Conservation (phyloP, 140 eudicot species). For the Bidens hawaiensis region DNA sequence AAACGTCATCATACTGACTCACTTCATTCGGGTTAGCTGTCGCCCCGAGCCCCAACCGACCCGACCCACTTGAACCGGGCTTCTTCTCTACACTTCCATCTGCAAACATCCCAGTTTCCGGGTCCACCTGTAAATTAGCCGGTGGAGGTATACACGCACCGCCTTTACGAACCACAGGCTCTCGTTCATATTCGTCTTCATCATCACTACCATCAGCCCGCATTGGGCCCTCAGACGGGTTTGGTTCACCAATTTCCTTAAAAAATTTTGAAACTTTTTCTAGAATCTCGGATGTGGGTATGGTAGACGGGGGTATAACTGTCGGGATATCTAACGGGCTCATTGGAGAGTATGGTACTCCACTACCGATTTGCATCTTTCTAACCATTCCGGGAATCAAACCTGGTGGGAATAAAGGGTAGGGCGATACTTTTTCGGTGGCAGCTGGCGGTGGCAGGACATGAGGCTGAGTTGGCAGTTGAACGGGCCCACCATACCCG, state of each 20-base stretch:
- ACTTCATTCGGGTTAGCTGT: slow-evolving; percentile 74
- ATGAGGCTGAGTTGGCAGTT: slow-evolving; percentile 38
- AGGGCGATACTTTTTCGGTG: slow-evolving; percentile 67
- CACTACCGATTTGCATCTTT: slow-evolving; percentile 93
- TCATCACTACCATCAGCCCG: slow-evolving; percentile 43
- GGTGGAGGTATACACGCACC: slow-evolving; percentile 98
- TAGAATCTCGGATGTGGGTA: slow-evolving; percentile 64
- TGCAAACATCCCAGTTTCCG: slow-evolving; percentile 57
- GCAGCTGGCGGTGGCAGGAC: slow-evolving; percentile 29
- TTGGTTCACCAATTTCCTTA: slow-evolving; percentile 85
- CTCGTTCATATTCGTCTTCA: slow-evolving; percentile 64
- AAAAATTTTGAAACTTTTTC: slow-evolving; percentile 86
- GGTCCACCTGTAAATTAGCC: slow-evolving; percentile 63
- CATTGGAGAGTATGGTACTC: slow-evolving; percentile 97
- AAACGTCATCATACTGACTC: slow-evolving; percentile 94
- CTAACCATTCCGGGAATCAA: slow-evolving; percentile 95
- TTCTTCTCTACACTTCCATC: slow-evolving; percentile 76
- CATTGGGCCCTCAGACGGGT: slow-evolving; percentile 91
- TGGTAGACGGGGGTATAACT: slow-evolving; percentile 71
- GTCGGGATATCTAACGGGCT: slow-evolving; percentile 94
- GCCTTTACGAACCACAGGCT: slow-evolving; percentile 63
- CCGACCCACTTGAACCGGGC: slow-evolving; percentile 65
- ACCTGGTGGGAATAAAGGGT: slow-evolving; percentile 95
- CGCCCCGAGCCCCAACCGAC: slow-evolving; percentile 93
- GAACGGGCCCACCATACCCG: slow-evolving; percentile 32